A percentile compares a stretch with the other conserved stretches of the same genome.
These are phyloP conservation scores for Jacaranda mimosifolia DNA, from an alignment of 257 asterid genomes.

Conservation along the genomic window DNA sequence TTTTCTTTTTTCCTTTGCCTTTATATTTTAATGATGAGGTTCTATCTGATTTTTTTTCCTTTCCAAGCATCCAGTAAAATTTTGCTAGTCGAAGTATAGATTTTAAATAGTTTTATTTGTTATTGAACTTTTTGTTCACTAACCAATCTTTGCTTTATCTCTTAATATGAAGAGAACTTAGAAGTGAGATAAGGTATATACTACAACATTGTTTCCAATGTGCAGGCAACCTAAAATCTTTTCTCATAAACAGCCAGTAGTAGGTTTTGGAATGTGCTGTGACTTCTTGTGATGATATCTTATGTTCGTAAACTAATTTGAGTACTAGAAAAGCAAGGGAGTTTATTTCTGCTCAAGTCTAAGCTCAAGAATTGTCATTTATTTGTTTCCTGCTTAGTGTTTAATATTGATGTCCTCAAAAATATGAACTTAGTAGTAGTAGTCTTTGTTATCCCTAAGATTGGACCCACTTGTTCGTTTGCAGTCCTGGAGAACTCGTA, in stretches of 20 bases:
- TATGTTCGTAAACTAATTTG: background rate
- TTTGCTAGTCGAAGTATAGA: conserved; percentile 9
- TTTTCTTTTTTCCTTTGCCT: conserved; percentile 14
- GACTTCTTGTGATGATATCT: conserved; percentile 14
- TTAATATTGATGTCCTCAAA: background rate
- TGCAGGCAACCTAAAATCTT: background rate
- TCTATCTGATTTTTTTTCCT: conserved; percentile 16
- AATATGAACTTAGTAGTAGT: background rate
- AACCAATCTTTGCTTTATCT: background rate
- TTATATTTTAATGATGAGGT: conserved; percentile 1
- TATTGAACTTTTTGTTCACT: background rate
- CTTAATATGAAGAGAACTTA: background rate
- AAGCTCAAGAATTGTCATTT: background rate
- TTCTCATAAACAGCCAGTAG: background rate
- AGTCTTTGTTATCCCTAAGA: background rate
- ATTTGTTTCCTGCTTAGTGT: background rate
- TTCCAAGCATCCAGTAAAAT: conserved; percentile 8
- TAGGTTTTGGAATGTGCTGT: background rate
- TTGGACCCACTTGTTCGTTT: background rate
- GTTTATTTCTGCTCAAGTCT: background rate
- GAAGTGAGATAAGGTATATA: background rate
- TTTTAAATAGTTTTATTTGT: background rate
- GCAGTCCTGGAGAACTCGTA: background rate
- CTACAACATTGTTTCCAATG: background rate
- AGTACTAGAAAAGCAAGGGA: background rate